Base-by-base conservation (phyloP, 1,284 basidiomycete genomes). In the Microbotryum intermedium region DNA sequence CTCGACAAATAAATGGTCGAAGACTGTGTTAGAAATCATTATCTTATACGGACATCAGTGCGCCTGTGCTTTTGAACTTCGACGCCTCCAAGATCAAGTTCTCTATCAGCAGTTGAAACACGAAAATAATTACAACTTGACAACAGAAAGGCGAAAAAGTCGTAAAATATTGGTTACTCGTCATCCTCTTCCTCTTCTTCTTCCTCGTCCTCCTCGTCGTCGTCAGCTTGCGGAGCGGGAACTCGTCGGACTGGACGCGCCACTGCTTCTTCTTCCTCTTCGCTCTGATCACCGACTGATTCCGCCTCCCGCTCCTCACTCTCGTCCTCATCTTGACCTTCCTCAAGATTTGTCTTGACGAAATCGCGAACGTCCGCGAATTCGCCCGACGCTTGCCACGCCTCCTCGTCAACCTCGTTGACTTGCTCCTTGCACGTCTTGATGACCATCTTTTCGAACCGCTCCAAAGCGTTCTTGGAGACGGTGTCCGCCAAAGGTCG, bases 401-500 rank as follows among this genome's bases (percentile, higher is more conserved):
- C 55, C 43, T 58, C 65, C 16, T 61, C 57, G 16, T 54, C 53
- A 10, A 64, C 49, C 4, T 48, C 59, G 2, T 58, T 64, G 11
- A 69, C 29, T 0, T 58, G 51, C 6, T 52, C 56, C 13, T 45
- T 51, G 21, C 63, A 68, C 1, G 52, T 58, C 56, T 64, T 68
- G 53, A 34, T 25, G 28, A 66, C 42, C 9, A 53, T 49, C 11
- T 59, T 58, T 10, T 63, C 53, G 60, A 68, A 64, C 4, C 64
- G 57, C 18, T 59, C 58, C n/a, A 94, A 78, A 1, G 86, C 80
- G 69, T 88, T 91, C 61, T 83, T 81, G 13, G 85, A 81, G 0
- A 82, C 76, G 0, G 83, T 77, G 64, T 92, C 88, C 20, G 82
- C 79, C 30, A 88, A 76, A 0, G 87, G 86, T 20, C 84, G 84